Base-by-base conservation (phyloP, 306 rosid genomes). In the Sicyos baderoa region DNA sequence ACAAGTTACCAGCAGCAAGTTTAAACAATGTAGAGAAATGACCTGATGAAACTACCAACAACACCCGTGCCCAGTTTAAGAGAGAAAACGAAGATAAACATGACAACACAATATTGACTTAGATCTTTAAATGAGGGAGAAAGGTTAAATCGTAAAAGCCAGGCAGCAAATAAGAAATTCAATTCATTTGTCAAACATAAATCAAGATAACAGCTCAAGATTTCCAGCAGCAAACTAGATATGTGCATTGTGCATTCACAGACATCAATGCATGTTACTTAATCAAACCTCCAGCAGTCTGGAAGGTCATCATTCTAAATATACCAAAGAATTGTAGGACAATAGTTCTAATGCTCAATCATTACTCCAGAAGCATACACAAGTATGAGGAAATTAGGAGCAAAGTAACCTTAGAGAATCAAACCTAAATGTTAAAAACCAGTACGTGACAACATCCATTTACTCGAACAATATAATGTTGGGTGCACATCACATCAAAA, bases 241-340 rank as follows among this genome's bases (percentile, higher is more conserved):
- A 23, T 3, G 15, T 22, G 55, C 55, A 66, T 23, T 6, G 55
- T 35, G 42, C 45, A 22, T 15, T 49, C 72, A 67, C 56, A 15
- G 16, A 16, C 42, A 22, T 22, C 57, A 17, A 49, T 13, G 11
- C 3, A 16, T 5, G 21, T 40, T 2, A 29, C 71, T 7, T 37
- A 65, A 65, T 13, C 32, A 67, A 67, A 67, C 57, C 45, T 67
- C 71, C 72, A 67, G 40, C 9, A 67, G 57, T 47, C 57, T 13
- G 7, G 13, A 15, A 66, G 7, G 12, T 42, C 37, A 22, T 21
- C 37, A 14, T 45, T 47, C 40, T 47, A 22, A 47, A 6, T n/a
- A 21, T 15, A 67, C 22, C 55, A 49, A 25, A 48, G 22, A 15
- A 67, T 15, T 13, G 23, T 67, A 25, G 23, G 25, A 23, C 57